A percentile compares a stretch with the other conserved stretches of the same genome.
phyloP scores from a whole-genome alignment of 345 rosid genomes.

The Eucalyptus marginata region DNA sequence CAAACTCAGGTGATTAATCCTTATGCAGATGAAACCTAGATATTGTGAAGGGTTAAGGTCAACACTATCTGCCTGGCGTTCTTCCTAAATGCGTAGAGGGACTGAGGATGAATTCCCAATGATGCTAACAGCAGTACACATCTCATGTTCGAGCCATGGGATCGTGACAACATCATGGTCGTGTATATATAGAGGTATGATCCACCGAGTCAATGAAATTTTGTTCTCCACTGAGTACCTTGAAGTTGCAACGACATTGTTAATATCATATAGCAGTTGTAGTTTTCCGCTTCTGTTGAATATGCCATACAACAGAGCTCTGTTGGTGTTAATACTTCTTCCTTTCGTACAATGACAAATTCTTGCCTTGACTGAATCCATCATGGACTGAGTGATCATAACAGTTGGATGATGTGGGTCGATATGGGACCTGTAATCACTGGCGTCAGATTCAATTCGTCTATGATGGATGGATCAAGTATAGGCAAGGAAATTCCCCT shows the following conservation, averaged over 20 bases:
- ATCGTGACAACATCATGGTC: not conserved
- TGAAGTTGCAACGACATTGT: not conserved
- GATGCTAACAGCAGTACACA: not conserved
- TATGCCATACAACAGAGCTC: not conserved
- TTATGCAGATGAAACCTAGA: not conserved
- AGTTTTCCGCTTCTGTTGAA: not conserved
- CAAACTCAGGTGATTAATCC: not conserved
- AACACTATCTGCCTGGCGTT: not conserved
- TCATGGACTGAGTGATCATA: not conserved
- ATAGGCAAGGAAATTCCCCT: not conserved
- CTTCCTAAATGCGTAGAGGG: not conserved
- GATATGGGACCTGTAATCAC: not conserved
- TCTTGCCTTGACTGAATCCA: not conserved
- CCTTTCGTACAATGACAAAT: not conserved
- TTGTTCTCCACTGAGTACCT: not conserved
- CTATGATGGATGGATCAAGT: not conserved
- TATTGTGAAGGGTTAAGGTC: not conserved
- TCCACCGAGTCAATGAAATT: not conserved
- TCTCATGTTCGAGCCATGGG: not conserved
- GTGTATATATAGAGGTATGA: not conserved
- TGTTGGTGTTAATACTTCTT: not conserved
- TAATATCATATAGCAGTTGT: not conserved
- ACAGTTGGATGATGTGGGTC: not conserved
- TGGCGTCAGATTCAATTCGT: not conserved
- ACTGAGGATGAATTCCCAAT: not conserved